These are phyloP conservation scores for Elongisporangium undulatum DNA, from an alignment of 352 stramenopile species.

Conservation along the genomic window DNA sequence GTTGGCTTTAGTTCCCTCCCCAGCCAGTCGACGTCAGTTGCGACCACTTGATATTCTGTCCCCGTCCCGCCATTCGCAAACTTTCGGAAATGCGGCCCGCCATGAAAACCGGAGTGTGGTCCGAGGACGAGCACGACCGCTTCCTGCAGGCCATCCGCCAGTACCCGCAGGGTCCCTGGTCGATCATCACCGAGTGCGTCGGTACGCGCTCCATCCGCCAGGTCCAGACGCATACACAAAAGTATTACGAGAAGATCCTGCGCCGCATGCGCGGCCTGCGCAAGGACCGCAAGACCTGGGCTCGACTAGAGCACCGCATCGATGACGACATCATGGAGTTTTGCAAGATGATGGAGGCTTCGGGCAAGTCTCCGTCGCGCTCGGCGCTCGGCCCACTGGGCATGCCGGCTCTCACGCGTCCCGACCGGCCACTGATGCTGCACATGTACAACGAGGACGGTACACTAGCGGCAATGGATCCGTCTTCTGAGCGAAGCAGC, in stretches of 20 bases:
- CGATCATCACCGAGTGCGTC: constrained; percentile 29
- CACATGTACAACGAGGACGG: neutral
- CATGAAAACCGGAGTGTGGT: constrained; percentile 22
- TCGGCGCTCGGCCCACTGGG: neutral
- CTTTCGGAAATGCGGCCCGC: neutral
- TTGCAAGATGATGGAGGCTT: constrained; percentile 31
- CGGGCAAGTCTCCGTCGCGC: neutral
- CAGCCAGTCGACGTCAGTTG: neutral
- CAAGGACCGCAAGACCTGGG: constrained; percentile 51
- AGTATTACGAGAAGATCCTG: constrained; percentile 76
- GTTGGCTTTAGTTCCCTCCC: neutral
- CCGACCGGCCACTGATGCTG: neutral
- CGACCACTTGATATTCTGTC: neutral
- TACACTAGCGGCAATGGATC: neutral
- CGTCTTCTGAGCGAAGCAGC: neutral
- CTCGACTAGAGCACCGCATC: constrained; percentile 51
- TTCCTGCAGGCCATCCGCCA: constrained; percentile 47
- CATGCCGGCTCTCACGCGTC: neutral
- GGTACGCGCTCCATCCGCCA: constrained; percentile 48
- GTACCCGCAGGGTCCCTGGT: constrained; percentile 42
- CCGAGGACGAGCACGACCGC: constrained; percentile 50
- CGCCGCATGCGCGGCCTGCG: constrained; percentile 47
- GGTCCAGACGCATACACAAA: constrained; percentile 60
- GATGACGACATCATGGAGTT: constrained; percentile 46
- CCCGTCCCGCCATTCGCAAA: neutral